These are phyloP conservation scores for Angophora floribunda DNA, from an alignment of 345 rosid genomes.

Conservation along the genomic window DNA sequence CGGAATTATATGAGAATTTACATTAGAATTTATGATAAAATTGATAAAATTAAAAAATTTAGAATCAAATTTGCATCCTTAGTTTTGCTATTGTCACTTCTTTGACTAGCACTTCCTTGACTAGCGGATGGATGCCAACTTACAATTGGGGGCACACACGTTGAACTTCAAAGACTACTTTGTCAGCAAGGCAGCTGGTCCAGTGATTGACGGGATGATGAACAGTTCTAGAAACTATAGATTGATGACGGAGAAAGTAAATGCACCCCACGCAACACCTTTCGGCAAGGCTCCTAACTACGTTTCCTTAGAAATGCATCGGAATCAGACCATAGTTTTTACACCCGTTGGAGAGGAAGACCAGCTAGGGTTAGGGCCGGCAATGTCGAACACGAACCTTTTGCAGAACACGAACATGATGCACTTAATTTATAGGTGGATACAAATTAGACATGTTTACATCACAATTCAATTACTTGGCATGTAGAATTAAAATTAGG, in stretches of 20 bases:
- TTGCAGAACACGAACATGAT: no score
- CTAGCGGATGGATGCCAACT: not conserved
- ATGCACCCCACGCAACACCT: not conserved
- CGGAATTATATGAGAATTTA: fast-evolving
- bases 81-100: not conserved
- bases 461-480: no score
- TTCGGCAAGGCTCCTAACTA: not conserved
- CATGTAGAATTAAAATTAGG: no score
- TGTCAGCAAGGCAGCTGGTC: not conserved
- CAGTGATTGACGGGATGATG: not conserved
- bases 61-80: not conserved
- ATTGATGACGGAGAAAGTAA: not conserved
- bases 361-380: no score
- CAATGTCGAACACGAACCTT: no score
- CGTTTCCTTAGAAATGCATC: not conserved
- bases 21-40: no score
- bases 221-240: not conserved
- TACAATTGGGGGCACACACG: not conserved
- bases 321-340: not conserved
- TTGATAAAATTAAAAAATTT: not conserved
- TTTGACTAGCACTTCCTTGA: not conserved
- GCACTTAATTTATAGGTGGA: no score
- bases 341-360: no score
- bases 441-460: no score
- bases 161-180: not conserved